These are phyloP conservation scores for Euryodendron excelsum DNA, from an alignment of 148 eudicot species.

Conservation along the genomic window DNA sequence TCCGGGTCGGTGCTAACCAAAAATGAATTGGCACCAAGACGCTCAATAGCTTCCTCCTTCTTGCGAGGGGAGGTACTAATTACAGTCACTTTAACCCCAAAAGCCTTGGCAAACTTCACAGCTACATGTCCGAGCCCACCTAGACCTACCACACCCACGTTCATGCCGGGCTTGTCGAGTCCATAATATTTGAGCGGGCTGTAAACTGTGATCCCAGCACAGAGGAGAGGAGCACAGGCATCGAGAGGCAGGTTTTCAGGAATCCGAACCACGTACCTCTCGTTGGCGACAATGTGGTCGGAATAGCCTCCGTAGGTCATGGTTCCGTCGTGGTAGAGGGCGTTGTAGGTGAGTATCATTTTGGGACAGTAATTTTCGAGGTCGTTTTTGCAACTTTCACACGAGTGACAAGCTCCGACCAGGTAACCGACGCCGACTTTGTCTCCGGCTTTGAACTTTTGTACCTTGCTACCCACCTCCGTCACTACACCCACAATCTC, in stretches of 20 bases:
- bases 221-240: conserved; percentile 38
- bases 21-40: conserved; percentile 4
- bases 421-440: conserved; percentile 35
- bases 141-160: not conserved
- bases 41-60: not conserved
- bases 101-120: conserved; percentile 4
- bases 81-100: conserved; percentile 1
- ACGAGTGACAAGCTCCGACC: conserved; percentile 31
- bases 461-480: conserved; percentile 29
- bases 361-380: conserved; percentile 23
- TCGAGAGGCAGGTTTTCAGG: conserved; percentile 28
- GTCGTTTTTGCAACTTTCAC: conserved; percentile 13
- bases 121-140: not conserved
- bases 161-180: conserved; percentile 2
- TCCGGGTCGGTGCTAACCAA: not conserved
- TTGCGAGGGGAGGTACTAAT: conserved; percentile 3
- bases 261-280: conserved; percentile 9
- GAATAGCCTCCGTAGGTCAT: conserved; percentile 33
- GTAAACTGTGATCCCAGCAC: conserved; percentile 47
- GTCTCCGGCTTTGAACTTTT: conserved; percentile 30
- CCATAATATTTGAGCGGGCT: conserved; percentile 20
- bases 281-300: conserved; percentile 28
- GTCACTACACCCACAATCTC: conserved; percentile 21
- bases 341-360: conserved; percentile 4
- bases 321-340: conserved; percentile 22